Conservation (phyloP, 306 rosid genomes). For the Chamaecrista fasciculata region DNA sequence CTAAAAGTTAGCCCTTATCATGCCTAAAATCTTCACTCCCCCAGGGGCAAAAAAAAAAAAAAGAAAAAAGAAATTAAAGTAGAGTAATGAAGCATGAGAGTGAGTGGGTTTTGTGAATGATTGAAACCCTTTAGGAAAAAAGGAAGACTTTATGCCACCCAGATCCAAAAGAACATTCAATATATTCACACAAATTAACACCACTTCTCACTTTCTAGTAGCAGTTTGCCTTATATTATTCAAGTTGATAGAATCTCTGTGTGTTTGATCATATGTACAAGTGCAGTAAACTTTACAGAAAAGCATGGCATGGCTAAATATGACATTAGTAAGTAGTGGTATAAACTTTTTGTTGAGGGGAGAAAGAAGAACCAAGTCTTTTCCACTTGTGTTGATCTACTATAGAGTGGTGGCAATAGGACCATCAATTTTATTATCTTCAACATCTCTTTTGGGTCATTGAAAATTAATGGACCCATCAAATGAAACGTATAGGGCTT, state of each 20-base stretch:
- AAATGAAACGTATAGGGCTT: constrained; percentile 31
- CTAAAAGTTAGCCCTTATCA: constrained; percentile 39
- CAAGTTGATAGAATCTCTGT: constrained; percentile 24
- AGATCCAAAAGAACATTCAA: constrained; percentile 27
- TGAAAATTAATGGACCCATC: constrained; percentile 45
- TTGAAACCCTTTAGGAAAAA: constrained; percentile 42
- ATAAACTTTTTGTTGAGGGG: constrained; percentile 34
- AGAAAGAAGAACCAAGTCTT: constrained; percentile 38
- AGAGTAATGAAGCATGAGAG: constrained; percentile 24
- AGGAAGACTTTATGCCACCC: constrained; percentile 29
- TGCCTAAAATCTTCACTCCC: constrained; percentile 32
- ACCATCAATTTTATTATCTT: constrained; percentile 36
- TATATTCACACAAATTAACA: not conserved
- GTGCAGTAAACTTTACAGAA: constrained; percentile 37
- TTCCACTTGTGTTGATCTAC: constrained; percentile 39
- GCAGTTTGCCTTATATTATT: not conserved
- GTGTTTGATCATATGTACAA: constrained; percentile 1
- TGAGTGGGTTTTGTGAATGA: constrained; percentile 34
- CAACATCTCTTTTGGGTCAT: constrained; percentile 32
- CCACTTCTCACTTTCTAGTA: constrained; percentile 3
- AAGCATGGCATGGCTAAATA: constrained; percentile 37
- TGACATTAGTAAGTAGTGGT: constrained; percentile 29
- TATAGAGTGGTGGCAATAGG: constrained; percentile 34
- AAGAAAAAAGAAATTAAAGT: too few relatives aligned
- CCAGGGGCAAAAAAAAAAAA: not conserved